phyloP scores from a whole-genome alignment of 805 yeast species.

The Candida morakotiae region DNA sequence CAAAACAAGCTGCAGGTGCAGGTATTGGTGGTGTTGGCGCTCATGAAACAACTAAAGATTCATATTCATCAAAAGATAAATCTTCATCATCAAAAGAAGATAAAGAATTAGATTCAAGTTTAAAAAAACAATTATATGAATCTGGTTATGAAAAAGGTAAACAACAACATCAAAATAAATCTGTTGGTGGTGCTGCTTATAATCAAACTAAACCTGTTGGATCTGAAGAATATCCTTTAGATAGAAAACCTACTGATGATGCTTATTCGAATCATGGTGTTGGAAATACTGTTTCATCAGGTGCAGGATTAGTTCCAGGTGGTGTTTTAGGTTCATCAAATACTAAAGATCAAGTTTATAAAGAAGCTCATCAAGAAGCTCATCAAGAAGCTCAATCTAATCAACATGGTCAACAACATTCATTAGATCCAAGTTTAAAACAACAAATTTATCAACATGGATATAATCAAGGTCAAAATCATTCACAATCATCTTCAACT shows the following conservation, averaged over 20 bases:
- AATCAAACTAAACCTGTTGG: not conserved
- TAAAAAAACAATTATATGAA: not conserved
- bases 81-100: not conserved
- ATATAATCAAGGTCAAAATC: no score
- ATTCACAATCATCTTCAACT: not conserved
- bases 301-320: conserved; percentile 7
- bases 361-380: conserved; percentile 1
- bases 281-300: conserved; percentile 6
- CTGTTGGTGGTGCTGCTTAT: conserved; percentile 3
- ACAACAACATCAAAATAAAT: not conserved
- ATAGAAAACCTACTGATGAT: conserved; percentile 1
- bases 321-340: not conserved
- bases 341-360: conserved; percentile 2
- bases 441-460: no score
- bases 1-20: conserved; percentile 2
- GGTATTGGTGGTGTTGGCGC: conserved; percentile 1
- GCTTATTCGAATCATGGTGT: conserved; percentile 4
- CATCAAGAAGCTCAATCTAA: no score
- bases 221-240: not conserved
- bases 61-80: not conserved
- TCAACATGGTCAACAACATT: no score
- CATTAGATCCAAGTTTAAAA: no score
- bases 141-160: conserved; percentile 1
- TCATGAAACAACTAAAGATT: not conserved
- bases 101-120: not conserved